A percentile compares a stretch with the other conserved stretches of the same genome.
Conservation (phyloP, 495 filamentous ascomycete genomes). For the Penicillium daleae region DNA sequence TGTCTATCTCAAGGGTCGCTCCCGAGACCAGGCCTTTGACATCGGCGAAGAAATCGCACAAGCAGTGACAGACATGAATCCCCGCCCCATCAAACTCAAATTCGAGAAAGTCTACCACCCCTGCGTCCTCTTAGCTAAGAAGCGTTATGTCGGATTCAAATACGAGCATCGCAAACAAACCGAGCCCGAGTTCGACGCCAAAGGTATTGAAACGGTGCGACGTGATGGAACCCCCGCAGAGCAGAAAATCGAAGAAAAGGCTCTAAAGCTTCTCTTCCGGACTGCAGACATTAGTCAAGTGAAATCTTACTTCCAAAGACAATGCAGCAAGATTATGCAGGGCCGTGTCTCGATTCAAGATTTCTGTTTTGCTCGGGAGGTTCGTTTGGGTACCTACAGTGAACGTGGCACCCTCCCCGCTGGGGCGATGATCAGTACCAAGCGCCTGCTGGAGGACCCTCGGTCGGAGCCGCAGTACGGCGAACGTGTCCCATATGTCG, state of each 20-base stretch:
- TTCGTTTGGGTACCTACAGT: conserved; percentile 88
- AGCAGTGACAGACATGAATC: conserved; percentile 86
- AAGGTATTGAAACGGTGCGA: conserved; percentile 95
- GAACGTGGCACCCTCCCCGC: conserved; percentile 78
- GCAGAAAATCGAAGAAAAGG: conserved; percentile 97
- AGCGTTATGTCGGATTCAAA: conserved; percentile 97
- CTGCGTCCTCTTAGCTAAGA: conserved; percentile 92
- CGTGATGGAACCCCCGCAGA: conserved; percentile 93
- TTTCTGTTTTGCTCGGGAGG: conserved; percentile 92
- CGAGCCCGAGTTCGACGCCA: conserved; percentile 93
- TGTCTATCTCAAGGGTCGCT: conserved; percentile 84
- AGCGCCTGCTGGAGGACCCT: conserved; percentile 82
- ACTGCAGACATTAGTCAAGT: conserved; percentile 88
- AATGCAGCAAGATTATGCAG: conserved; percentile 92
- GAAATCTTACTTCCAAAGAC: conserved; percentile 86
- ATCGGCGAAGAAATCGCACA: conserved; percentile 94
- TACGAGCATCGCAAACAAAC: conserved; percentile 80
- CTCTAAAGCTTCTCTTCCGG: conserved; percentile 84
- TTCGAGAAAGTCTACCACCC: conserved; percentile 99
- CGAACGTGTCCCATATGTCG: conserved; percentile 92
- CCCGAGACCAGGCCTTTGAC: conserved; percentile 83
- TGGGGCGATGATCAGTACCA: conserved; percentile 83
- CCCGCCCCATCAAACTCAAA: conserved; percentile 90
- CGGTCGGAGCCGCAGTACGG: conserved; percentile 92
- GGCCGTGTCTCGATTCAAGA: conserved; percentile 89